Conservation (phyloP, 495 filamentous ascomycete species). For the Chaetomium tenue region DNA sequence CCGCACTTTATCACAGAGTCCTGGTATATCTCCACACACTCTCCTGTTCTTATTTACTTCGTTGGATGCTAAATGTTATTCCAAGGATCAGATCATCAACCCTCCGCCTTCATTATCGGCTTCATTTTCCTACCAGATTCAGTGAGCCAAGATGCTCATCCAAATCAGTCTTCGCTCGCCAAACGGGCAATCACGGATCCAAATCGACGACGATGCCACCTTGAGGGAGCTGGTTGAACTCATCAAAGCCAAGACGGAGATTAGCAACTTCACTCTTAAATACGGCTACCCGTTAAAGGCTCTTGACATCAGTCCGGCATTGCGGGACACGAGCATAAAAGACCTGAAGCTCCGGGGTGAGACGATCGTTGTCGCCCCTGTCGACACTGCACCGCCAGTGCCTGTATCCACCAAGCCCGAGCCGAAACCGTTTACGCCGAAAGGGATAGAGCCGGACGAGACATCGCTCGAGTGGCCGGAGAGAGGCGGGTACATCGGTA, state of each 20-base stretch:
- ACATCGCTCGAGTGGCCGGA: conserved; percentile 38
- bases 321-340: conserved; percentile 32
- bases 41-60: not conserved
- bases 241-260: conserved; percentile 39
- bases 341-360: conserved; percentile 75
- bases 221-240: conserved; percentile 52
- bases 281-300: conserved; percentile 80
- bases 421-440: conserved; percentile 31
- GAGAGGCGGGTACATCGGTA: conserved; percentile 34
- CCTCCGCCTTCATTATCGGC: not conserved
- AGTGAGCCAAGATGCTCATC: conserved; percentile 30
- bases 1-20: not conserved
- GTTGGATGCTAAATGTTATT: not conserved
- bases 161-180: conserved; percentile 42
- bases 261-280: conserved; percentile 68
- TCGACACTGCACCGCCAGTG: conserved; percentile 17
- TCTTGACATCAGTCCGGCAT: conserved; percentile 54
- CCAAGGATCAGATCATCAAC: not conserved
- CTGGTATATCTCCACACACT: not conserved
- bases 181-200: conserved; percentile 50
- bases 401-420: conserved; percentile 14
- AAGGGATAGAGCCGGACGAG: conserved; percentile 38
- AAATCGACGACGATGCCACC: conserved; percentile 62
- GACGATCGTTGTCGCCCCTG: conserved; percentile 65
- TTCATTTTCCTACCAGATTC: not conserved